phyloP scores from a whole-genome alignment of 441 rosid genomes.

The Oxalis stricta region DNA sequence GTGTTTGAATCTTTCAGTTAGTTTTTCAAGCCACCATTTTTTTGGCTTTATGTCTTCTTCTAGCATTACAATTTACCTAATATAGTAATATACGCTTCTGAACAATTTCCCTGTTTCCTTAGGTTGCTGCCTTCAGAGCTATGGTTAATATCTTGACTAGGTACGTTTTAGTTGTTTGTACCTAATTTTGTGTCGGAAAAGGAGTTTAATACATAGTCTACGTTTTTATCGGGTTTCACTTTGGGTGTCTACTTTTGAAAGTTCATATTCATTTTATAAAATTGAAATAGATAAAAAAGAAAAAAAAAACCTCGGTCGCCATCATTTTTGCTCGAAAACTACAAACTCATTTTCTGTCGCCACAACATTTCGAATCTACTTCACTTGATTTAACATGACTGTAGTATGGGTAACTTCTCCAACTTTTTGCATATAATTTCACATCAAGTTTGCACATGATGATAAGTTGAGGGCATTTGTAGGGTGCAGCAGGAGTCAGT shows the following conservation, averaged over 20 bases:
- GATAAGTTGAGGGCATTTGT: constrained; percentile 11
- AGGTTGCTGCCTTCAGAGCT: constrained; percentile 99
- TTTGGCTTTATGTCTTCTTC: constrained; percentile 3
- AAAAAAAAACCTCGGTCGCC: no score
- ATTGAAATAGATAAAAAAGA: no score
- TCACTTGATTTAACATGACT: no score
- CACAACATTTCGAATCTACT: no score
- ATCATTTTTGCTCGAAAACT: no score
- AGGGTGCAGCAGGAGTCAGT: constrained; percentile 99
- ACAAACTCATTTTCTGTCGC: no score
- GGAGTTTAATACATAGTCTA: no score
- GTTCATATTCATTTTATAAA: no score
- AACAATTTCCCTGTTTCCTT: constrained; percentile 16
- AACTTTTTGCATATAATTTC: constrained; percentile 4
- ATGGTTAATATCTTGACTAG: constrained; percentile 97
- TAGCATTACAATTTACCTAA: constrained; percentile 1
- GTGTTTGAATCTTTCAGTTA: constrained; percentile 4
- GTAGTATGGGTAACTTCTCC: background rate
- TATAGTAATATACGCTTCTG: constrained; percentile 8
- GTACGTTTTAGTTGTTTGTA: constrained; percentile 29
- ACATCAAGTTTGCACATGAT: constrained; percentile 8
- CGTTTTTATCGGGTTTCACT: no score
- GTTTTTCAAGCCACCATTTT: constrained; percentile 8
- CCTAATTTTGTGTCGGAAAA: background rate
- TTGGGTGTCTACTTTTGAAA: no score